These are phyloP conservation scores for Plasmodium adleri DNA, from an alignment of 169 alveolate genomes.

Conservation along the genomic window DNA sequence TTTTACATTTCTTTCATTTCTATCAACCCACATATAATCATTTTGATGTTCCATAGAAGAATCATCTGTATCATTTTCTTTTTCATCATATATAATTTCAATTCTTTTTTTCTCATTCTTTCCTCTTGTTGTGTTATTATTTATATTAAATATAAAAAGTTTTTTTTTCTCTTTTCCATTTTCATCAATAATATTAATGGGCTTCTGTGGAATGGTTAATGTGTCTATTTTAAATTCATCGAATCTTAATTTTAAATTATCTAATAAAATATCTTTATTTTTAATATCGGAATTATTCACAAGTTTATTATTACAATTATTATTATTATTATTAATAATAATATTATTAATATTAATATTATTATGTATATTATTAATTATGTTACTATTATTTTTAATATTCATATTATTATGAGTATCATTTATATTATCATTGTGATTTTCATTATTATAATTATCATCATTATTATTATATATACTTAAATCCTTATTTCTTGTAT, in stretches of 20 bases:
- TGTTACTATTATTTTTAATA: not conserved
- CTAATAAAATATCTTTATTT: conserved; percentile 56
- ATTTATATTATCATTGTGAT: not conserved
- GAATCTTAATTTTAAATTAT: conserved; percentile 43
- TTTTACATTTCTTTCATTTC: no score
- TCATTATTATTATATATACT: not conserved
- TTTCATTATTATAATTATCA: not conserved
- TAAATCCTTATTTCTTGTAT: not conserved
- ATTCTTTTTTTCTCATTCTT: conserved; percentile 57
- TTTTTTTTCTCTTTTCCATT: conserved; percentile 65
- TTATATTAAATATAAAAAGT: conserved; percentile 64
- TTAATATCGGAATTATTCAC: conserved; percentile 10
- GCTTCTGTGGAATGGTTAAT: conserved; percentile 44
- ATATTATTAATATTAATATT: not conserved
- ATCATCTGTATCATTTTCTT: not conserved
- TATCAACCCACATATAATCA: no score
- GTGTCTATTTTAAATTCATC: conserved; percentile 65
- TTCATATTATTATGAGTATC: not conserved
- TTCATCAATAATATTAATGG: conserved; percentile 39
- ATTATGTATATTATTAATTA: not conserved
- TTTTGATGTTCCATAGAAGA: not conserved
- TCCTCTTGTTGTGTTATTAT: conserved; percentile 17
- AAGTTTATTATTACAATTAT: not conserved
- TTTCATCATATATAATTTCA: conserved; percentile 36
- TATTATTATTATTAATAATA: no score